Conservation (phyloP, 2,329 filamentous ascomycete species). For the Calonectria multiphialidica region DNA sequence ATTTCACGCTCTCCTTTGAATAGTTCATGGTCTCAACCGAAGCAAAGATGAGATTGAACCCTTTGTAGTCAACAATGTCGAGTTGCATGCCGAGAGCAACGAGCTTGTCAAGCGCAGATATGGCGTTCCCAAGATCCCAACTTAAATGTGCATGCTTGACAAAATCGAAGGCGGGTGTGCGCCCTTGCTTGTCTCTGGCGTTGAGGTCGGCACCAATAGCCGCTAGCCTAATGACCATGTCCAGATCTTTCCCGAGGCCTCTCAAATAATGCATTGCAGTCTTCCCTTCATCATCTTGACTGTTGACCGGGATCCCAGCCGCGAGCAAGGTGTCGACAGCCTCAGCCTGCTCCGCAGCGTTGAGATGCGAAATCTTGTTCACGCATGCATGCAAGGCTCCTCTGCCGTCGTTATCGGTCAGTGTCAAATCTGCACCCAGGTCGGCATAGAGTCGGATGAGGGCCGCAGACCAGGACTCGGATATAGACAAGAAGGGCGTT, state of each 20-base stretch:
- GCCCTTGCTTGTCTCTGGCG: background rate
- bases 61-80: slow-evolving; percentile 26
- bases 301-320: background rate
- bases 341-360: background rate
- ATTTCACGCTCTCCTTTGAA: background rate
- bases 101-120: background rate
- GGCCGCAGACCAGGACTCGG: background rate
- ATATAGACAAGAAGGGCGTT: slow-evolving; percentile 38
- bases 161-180: background rate
- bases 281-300: background rate
- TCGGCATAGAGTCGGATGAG: slow-evolving; percentile 23
- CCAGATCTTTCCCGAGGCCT: background rate
- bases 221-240: background rate
- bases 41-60: slow-evolving; percentile 38
- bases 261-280: background rate
- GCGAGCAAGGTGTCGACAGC: background rate
- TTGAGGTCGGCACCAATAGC: background rate
- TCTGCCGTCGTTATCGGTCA: background rate
- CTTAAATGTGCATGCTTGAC: background rate
- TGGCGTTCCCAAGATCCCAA: background rate
- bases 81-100: background rate
- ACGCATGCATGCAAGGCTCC: background rate
- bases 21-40: background rate
- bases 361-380: background rate
- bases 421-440: slow-evolving; percentile 31